Evolutionary conservation across 164 flowering plant genomes (phyloP).

Genomic region (Nelumbo lutea): DNA sequence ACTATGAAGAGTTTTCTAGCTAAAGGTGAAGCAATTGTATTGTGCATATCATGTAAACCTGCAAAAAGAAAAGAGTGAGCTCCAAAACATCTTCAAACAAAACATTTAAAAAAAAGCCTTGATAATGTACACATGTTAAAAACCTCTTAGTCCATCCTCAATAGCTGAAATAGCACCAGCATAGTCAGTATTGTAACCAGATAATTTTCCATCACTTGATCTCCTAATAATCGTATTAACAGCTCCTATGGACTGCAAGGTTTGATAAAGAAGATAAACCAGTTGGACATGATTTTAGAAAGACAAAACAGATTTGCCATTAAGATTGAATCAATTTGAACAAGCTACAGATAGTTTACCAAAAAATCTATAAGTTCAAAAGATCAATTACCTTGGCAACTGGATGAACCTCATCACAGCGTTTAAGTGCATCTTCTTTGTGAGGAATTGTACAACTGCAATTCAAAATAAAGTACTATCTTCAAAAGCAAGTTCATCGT

Average conservation of each 20-base stretch:
- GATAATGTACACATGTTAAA: constrained; percentile 4
- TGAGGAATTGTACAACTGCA: constrained; percentile 92
- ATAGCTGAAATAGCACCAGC: constrained; percentile 85
- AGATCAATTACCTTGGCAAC: constrained; percentile 64
- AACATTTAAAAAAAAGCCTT: constrained; percentile 7
- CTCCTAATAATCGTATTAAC: constrained; percentile 74
- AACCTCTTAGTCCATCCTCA: constrained; percentile 85
- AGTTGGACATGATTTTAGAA: neutral
- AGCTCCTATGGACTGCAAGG: constrained; percentile 79
- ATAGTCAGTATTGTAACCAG: constrained; percentile 85
- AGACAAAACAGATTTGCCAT: neutral
- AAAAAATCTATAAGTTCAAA: neutral
- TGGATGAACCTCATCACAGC: constrained; percentile 91
- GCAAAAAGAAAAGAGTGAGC: constrained; percentile 17
- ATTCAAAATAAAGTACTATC: constrained; percentile 1
- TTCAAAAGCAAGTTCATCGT: neutral
- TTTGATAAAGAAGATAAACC: constrained; percentile 5
- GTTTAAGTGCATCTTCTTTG: constrained; percentile 74
- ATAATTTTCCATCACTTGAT: constrained; percentile 66
- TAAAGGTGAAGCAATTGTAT: constrained; percentile 53
- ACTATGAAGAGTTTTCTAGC: constrained; percentile 78
- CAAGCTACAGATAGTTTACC: neutral
- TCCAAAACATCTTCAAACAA: constrained; percentile 1
- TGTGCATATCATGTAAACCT: constrained; percentile 29
- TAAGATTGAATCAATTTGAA: neutral